A percentile compares a stretch with the other conserved stretches of the same genome.
Evolutionary conservation across 768 basidiomycete genomes (phyloP).

Genomic region (Naganishia randhawae): DNA sequence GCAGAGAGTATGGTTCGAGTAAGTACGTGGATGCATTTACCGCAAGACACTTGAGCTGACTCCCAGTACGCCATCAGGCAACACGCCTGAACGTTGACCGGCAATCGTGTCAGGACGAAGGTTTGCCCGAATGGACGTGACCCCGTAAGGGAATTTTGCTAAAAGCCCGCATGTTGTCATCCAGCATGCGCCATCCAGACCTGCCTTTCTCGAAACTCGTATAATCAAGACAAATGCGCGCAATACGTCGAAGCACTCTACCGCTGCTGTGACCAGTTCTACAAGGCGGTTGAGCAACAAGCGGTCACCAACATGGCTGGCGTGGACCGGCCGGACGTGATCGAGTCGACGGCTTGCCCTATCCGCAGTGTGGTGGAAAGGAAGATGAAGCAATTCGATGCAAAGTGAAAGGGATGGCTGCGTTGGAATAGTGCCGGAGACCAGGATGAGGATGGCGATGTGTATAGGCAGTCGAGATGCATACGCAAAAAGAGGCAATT

Average conservation of each 20-base stretch:
- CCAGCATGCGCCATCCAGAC: constrained; percentile 48
- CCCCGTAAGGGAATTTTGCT: too few species aligned
- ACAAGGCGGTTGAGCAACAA: constrained; percentile 26
- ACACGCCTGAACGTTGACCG: constrained; percentile 29
- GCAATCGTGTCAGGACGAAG: constrained; percentile 45
- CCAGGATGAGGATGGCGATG: too few species aligned
- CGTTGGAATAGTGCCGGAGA: background rate
- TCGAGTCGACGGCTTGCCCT: constrained; percentile 15
- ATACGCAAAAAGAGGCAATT: too few species aligned
- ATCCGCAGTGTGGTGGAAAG: constrained; percentile 12
- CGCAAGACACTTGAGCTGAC: background rate
- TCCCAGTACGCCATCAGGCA: constrained; percentile 5
- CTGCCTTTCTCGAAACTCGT: constrained; percentile 45
- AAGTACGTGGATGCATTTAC: background rate
- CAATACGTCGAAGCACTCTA: constrained; percentile 42
- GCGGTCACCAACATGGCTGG: constrained; percentile 12
- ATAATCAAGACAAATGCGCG: constrained; percentile 43
- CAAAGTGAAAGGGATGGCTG: background rate
- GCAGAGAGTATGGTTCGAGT: constrained; percentile 6
- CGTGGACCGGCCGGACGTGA: constrained; percentile 2
- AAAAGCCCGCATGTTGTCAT: background rate
- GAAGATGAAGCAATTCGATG: constrained; percentile 18
- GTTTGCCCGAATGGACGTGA: constrained; percentile 20
- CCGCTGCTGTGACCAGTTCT: constrained; percentile 45
- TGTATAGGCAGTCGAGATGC: too few species aligned